Conservation (phyloP, 108 stramenopile genomes). For the Cyclotella atomus region DNA sequence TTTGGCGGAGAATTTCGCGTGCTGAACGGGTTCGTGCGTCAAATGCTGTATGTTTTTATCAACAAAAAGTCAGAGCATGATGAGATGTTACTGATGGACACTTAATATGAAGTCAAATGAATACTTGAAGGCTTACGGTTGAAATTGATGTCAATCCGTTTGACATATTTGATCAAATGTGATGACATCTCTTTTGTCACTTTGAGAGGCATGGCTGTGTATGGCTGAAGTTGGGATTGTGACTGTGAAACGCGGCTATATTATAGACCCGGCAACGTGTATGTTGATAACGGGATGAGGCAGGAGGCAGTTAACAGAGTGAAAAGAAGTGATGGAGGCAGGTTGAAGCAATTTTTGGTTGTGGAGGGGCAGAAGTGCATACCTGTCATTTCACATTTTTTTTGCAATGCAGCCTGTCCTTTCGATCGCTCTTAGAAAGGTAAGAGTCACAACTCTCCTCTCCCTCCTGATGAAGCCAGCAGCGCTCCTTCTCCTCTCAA, state of each 20-base stretch:
- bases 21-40: slow-evolving; percentile 73
- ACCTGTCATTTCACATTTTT: too few species aligned
- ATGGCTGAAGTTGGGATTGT: background rate
- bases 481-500: slow-evolving; percentile 24
- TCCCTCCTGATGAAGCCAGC: background rate
- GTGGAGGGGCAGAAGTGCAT: too few species aligned
- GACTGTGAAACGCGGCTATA: too few species aligned
- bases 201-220: slow-evolving; percentile 68
- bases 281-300: too few species aligned
- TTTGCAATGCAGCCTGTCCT: too few species aligned
- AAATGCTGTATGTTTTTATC: slow-evolving; percentile 55
- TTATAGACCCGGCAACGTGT: too few species aligned
- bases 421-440: too few species aligned
- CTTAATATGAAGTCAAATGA: background rate
- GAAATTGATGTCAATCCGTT: slow-evolving; percentile 66
- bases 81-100: background rate
- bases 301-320: too few species aligned
- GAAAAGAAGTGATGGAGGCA: too few species aligned
- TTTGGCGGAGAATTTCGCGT: slow-evolving; percentile 76
- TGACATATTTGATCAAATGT: slow-evolving; percentile 76
- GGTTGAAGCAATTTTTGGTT: too few species aligned
- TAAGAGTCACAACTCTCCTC: too few species aligned
- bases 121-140: slow-evolving; percentile 62
- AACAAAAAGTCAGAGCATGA: background rate
- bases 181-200: slow-evolving; percentile 74